Conservation (phyloP, 176 grass and related monocot species). For the Triticum monococcum region DNA sequence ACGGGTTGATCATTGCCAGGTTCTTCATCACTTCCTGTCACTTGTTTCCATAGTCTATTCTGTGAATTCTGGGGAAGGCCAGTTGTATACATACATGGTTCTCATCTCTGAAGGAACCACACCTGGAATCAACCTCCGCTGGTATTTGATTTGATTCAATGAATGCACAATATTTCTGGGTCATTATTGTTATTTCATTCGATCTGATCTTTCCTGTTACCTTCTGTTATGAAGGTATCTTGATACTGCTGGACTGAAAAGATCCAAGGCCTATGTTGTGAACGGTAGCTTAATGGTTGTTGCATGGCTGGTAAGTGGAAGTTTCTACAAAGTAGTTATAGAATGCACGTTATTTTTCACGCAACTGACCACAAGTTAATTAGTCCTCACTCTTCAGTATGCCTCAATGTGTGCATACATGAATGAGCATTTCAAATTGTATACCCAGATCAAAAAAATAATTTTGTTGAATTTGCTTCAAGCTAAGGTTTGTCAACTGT, state of each 20-base stretch:
- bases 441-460: background rate
- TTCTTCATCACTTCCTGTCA: constrained; percentile 86
- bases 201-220: constrained; percentile 22
- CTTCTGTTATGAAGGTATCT: constrained; percentile 79
- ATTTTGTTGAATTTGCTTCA: background rate
- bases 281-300: constrained; percentile 86
- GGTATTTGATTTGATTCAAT: constrained; percentile 56
- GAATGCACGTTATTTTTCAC: background rate
- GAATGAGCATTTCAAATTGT: constrained; percentile 6
- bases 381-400: constrained; percentile 1
- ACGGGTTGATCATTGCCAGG: constrained; percentile 48
- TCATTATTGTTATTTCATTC: constrained; percentile 1
- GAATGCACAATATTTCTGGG: background rate
- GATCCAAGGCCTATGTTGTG: constrained; percentile 83
- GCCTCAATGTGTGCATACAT: background rate
- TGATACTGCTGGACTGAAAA: constrained; percentile 94
- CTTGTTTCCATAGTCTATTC: constrained; percentile 72
- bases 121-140: constrained; percentile 94
- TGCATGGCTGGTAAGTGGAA: constrained; percentile 84
- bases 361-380: background rate
- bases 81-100: constrained; percentile 98
- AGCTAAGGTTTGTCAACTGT: background rate
- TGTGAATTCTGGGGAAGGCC: constrained; percentile 80
- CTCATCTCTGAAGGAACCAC: constrained; percentile 97
- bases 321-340: constrained; percentile 24